Base-by-base conservation (phyloP, 495 filamentous ascomycete species). In the Aspergillus leporis region DNA sequence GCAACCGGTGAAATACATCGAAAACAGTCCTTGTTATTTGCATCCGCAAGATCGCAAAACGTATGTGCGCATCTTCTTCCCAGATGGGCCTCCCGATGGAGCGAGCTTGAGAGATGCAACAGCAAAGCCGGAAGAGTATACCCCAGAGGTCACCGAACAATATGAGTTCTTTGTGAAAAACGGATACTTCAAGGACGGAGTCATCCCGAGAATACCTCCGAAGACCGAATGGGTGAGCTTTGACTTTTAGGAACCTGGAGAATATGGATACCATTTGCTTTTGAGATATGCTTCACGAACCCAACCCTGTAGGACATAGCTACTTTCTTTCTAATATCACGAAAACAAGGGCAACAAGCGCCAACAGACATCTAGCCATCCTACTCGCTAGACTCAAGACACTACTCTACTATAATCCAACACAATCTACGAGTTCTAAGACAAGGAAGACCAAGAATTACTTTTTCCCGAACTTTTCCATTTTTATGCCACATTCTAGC, bases 151-250 rank as follows among this genome's bases (percentile, higher is more conserved):
- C 5, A 70, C 82, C n/a, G 80, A 78, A 53, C 77, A 79, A 49
- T 93, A 91, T 70, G 64, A 74, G 47, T 77, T 74, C 54, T 83
- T 90, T 69, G 66, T 78, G 40, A 73, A 84, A 50, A 83, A 81
- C 51, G 90, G 88, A 3, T 67, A 62, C 45, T 93, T 92, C 65
- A 78, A 80, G 51, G 83, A 83, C 43, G 82, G 82, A 2, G 54
- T 83, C 1, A 83, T 93, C 66, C 91, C 91, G 0, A 77, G 85
- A 54, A 77, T 90, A 19, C 85, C 91, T 32, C 91, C 91, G 3
- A 86, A 83, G 79, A 79, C 80, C 52, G 90, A 90, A 70, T 90
- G 83, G 78, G 83, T 88, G 63, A 66, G 74, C n/a, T 93, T 86
- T 76, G 82, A 90, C 65, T 87, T 90, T 66, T 90, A 56, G 43